Evolutionary conservation across 1,139 yeast genomes (phyloP).

Genomic region (Suhomyces bokatorum): DNA sequence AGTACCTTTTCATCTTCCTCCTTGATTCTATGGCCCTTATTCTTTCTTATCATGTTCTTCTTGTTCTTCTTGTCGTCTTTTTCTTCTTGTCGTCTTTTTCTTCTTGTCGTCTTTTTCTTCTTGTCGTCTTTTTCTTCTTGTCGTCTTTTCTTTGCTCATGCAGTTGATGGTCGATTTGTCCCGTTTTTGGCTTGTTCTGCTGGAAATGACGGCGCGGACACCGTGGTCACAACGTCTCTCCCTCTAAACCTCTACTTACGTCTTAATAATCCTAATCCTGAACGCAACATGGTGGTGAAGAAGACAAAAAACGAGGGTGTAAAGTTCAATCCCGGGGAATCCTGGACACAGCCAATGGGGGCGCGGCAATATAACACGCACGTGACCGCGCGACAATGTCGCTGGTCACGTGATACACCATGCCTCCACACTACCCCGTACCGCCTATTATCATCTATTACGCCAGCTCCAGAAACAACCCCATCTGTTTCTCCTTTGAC

Average conservation of each 20-base stretch:
- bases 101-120: too few relatives aligned
- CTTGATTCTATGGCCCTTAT: too few relatives aligned
- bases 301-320: not conserved
- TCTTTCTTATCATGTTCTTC: too few relatives aligned
- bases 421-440: constrained; percentile 13
- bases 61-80: too few relatives aligned
- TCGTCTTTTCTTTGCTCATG: too few relatives aligned
- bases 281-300: constrained; percentile 17
- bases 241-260: constrained; percentile 13
- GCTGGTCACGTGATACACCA: not conserved
- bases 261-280: constrained; percentile 20
- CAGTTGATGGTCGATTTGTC: too few relatives aligned
- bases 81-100: too few relatives aligned
- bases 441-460: not conserved
- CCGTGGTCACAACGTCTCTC: not conserved
- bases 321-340: constrained; percentile 11
- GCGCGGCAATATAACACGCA: constrained; percentile 9
- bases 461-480: not conserved
- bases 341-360: constrained; percentile 12
- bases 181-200: not conserved
- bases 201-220: not conserved
- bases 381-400: constrained; percentile 4
- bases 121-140: too few relatives aligned
- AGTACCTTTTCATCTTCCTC: too few relatives aligned
- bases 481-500: not conserved